Evolutionary conservation across 164 flowering plant genomes (phyloP).

Genomic region (Chimonanthus salicifolius): DNA sequence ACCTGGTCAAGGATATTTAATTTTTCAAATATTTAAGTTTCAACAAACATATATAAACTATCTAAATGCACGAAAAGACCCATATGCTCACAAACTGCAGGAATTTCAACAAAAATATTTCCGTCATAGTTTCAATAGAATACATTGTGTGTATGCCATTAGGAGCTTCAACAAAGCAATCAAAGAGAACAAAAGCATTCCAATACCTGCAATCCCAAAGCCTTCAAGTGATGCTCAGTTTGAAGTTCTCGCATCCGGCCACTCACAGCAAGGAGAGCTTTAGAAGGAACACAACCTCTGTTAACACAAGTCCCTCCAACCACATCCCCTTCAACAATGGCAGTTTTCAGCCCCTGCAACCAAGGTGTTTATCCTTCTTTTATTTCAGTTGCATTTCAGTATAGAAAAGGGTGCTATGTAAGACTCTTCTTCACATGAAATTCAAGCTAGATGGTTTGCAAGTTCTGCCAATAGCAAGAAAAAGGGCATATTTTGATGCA

Average conservation of each 20-base stretch:
- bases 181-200: neutral
- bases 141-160: no score
- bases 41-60: no score
- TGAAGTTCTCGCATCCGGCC: constrained; percentile 97
- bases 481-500: no score
- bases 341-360: constrained; percentile 91
- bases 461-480: neutral
- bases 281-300: constrained; percentile 99
- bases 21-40: no score
- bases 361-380: neutral
- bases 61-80: no score
- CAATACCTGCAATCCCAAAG: constrained; percentile 86
- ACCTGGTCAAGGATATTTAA: no score
- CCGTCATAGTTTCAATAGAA: no score
- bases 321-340: constrained; percentile 96
- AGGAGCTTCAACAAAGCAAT: neutral
- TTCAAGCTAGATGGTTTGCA: neutral
- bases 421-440: neutral
- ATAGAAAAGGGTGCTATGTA: neutral
- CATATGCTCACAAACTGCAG: no score
- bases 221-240: constrained; percentile 86
- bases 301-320: constrained; percentile 99
- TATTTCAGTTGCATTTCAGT: neutral
- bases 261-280: constrained; percentile 96
- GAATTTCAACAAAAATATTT: no score